phyloP scores from a whole-genome alignment of 345 rosid genomes.

The Acer campestre region DNA sequence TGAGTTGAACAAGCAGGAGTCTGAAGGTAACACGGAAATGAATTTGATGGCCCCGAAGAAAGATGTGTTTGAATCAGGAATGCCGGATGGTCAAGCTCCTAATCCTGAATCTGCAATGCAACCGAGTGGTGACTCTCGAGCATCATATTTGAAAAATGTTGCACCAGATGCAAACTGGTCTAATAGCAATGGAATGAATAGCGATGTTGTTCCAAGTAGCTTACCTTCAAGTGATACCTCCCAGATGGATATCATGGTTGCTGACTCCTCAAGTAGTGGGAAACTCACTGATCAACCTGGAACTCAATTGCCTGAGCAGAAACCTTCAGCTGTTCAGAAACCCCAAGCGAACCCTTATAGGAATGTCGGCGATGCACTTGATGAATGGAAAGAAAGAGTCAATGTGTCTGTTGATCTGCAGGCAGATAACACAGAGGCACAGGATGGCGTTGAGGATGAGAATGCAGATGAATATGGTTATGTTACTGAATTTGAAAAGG shows the following conservation, averaged over 20 bases:
- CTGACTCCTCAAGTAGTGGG: slow-evolving; percentile 52
- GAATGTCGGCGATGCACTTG: slow-evolving; percentile 82
- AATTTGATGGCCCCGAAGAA: slow-evolving; percentile 42
- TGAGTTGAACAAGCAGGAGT: slow-evolving; percentile 36
- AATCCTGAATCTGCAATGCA: slow-evolving; percentile 57
- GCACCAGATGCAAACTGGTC: slow-evolving; percentile 53
- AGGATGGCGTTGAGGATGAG: slow-evolving; percentile 64
- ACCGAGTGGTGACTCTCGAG: slow-evolving; percentile 45
- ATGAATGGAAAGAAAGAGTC: slow-evolving; percentile 94
- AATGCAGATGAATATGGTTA: slow-evolving; percentile 78
- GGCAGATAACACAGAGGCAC: slow-evolving; percentile 48
- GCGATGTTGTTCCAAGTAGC: slow-evolving; percentile 54
- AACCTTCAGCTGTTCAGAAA: slow-evolving; percentile 48
- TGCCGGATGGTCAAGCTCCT: slow-evolving; percentile 45
- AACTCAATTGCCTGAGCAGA: slow-evolving; percentile 43
- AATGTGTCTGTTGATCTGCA: slow-evolving; percentile 64
- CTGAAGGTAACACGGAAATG: slow-evolving; percentile 41
- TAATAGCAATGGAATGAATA: slow-evolving; percentile 35
- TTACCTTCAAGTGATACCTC: slow-evolving; percentile 50
- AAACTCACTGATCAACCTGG: slow-evolving; percentile 46
- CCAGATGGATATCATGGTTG: slow-evolving; percentile 51
- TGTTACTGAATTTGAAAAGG: slow-evolving; percentile 70
- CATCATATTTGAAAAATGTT: slow-evolving; percentile 44
- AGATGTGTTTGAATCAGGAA: slow-evolving; percentile 40
- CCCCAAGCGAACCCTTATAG: slow-evolving; percentile 74